Percentiles rank a stretch among this genome's conserved stretches.
phyloP scores from a whole-genome alignment of 2,329 filamentous ascomycete genomes.

The Chaetomiaceae sp. region DNA sequence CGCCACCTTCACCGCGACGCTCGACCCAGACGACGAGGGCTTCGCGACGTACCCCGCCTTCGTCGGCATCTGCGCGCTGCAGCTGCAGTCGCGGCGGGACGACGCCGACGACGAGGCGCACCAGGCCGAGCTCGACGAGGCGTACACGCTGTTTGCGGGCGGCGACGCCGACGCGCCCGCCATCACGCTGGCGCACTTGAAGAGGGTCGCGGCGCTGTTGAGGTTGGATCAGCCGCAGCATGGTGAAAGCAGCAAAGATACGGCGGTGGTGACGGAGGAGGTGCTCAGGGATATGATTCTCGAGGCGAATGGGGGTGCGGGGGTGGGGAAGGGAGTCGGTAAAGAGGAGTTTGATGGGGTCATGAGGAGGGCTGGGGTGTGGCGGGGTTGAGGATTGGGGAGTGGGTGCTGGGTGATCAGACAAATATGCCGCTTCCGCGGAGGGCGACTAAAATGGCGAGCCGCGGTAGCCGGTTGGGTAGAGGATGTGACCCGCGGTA shows the following conservation, averaged over 20 bases:
- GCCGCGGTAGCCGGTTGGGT: no score
- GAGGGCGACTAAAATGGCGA: no score
- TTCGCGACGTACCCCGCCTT: slow-evolving; percentile 76
- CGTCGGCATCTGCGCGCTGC: slow-evolving; percentile 80
- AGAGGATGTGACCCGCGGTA: no score
- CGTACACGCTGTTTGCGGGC: slow-evolving; percentile 65
- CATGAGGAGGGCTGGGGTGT: slow-evolving; percentile 77
- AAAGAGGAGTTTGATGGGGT: slow-evolving; percentile 79
- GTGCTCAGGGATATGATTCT: slow-evolving; percentile 88
- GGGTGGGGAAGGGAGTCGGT: slow-evolving; percentile 63
- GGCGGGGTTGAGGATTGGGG: slow-evolving; percentile 49
- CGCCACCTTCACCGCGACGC: slow-evolving; percentile 66
- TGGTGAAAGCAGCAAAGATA: slow-evolving; percentile 73
- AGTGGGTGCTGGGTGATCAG: neutral
- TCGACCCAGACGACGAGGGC: slow-evolving; percentile 78
- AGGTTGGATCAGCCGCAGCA: slow-evolving; percentile 72
- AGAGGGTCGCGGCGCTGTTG: slow-evolving; percentile 70
- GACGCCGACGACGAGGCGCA: slow-evolving; percentile 49
- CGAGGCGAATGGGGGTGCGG: slow-evolving; percentile 80
- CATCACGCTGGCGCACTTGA: slow-evolving; percentile 77
- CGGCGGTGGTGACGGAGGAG: slow-evolving; percentile 75
- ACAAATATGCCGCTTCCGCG: no score
- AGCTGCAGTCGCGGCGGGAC: slow-evolving; percentile 55
- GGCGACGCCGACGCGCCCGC: slow-evolving; percentile 35
- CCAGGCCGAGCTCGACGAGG: slow-evolving; percentile 67